Base-by-base conservation (phyloP, 176 grass and related monocot genomes). In the Alloteropsis semialata region DNA sequence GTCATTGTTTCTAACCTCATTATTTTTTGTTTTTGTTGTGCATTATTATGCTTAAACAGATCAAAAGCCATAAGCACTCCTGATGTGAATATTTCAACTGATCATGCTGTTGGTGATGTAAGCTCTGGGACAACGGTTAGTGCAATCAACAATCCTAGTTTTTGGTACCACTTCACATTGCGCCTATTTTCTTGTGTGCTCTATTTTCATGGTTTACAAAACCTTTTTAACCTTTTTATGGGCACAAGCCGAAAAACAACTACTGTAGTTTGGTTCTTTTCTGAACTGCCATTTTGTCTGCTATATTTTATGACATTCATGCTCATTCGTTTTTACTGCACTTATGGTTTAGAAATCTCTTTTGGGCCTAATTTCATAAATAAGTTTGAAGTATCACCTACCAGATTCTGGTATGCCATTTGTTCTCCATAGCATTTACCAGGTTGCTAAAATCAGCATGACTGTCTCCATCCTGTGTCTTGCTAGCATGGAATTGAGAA, bases 1-100 rank as follows among this genome's bases (percentile, higher is more conserved):
- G 79, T 28, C 29, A 74, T 60, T 59, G 25, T 39, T 84, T 78
- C n/a, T 59, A 39, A 43, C 25, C 25, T 53, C 67, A 44, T 67
- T 32, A 67, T 84, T 38, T 64, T 65, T 27, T 38, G 39, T 65
- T 27, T 38, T 30, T 82, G 38, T 37, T 63, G 37, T 77, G 51
- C 73, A 63, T 83, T 72, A 22, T 83, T 72, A 22, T 83, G 24
- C 65, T 68, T 38, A 27, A 75, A 72, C 88, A 90, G 88, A 69
- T 69, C 84, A 83, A 86, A 76, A 83, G 75, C 88, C 25, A 27
- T 69, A 74, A 90, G 84, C 67, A 79, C 80, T 69, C 60, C 88
- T 18, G 80, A 90, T 41, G 84, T 90, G 74, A 87, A 83, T 79
- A 76, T 81, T 85, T 34, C 77, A 77, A 55, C 82, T 34, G 53